These are phyloP conservation scores for Apiospora malaysiana DNA, from an alignment of 2,329 filamentous ascomycete species.

Conservation along the genomic window DNA sequence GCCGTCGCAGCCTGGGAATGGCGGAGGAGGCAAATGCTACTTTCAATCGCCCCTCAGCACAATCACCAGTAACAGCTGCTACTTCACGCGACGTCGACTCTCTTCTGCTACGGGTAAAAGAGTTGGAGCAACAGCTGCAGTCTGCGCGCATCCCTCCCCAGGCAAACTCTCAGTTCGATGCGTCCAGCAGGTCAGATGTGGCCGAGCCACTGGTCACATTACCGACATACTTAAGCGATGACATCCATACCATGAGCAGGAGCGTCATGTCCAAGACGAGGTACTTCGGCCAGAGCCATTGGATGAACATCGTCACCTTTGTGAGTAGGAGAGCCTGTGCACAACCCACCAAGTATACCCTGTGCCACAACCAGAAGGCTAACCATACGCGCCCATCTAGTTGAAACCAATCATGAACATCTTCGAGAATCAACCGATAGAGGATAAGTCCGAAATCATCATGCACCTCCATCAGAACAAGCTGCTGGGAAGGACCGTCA, in stretches of 20 bases:
- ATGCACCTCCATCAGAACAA: conserved; percentile 27
- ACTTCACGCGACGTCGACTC: conserved; percentile 29
- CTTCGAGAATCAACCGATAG: conserved; percentile 5
- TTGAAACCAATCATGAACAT: background rate
- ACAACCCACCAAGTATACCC: background rate
- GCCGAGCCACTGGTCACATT: background rate
- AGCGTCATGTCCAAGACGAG: conserved; percentile 41
- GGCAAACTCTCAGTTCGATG: conserved; percentile 23
- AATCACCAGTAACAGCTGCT: background rate
- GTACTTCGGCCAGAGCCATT: conserved; percentile 32
- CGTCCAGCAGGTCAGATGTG: background rate
- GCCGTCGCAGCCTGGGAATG: background rate
- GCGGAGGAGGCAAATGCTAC: background rate
- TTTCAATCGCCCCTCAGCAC: background rate
- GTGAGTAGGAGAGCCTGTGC: background rate
- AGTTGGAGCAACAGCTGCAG: conserved; percentile 51
- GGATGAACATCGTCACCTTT: conserved; percentile 22
- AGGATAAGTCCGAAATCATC: background rate
- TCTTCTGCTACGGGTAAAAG: conserved; percentile 46
- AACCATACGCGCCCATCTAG: background rate
- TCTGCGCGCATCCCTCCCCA: conserved; percentile 28
- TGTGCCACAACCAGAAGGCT: background rate
- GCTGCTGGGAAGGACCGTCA: conserved; percentile 26
- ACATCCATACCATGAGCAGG: conserved; percentile 35
- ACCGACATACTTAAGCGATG: background rate